A percentile compares a stretch with the other conserved stretches of the same genome.
These are phyloP conservation scores for Arthrobotrys iridis DNA, from an alignment of 2,329 filamentous ascomycete genomes.

Conservation along the genomic window DNA sequence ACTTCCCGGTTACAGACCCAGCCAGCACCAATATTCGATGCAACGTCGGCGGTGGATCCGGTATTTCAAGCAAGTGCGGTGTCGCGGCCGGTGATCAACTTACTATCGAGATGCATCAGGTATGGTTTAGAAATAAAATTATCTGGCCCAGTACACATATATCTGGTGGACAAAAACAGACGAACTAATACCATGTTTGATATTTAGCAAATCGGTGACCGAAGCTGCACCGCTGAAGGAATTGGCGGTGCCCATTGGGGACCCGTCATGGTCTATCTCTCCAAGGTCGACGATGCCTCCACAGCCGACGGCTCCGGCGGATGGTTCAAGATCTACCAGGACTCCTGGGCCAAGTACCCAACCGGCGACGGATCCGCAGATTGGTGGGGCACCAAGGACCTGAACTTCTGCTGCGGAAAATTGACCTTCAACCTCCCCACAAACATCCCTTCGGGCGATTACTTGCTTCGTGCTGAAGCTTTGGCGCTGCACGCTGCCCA, in stretches of 20 bases:
- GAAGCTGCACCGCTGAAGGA: constrained; percentile 64
- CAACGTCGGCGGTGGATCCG: constrained; percentile 62
- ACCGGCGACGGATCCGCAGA: constrained; percentile 63
- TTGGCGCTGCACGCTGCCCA: constrained; percentile 67
- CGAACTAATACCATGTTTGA: too few relatives aligned
- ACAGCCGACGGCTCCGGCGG: constrained; percentile 63
- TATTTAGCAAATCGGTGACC: constrained; percentile 63
- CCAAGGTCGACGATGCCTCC: constrained; percentile 65
- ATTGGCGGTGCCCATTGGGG: constrained; percentile 69
- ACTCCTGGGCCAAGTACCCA: constrained; percentile 57
- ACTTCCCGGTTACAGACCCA: constrained; percentile 66
- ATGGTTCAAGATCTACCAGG: constrained; percentile 69
- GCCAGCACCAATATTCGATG: constrained; percentile 64
- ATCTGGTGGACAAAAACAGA: not conserved
- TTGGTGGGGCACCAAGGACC: constrained; percentile 65
- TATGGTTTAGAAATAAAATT: not conserved
- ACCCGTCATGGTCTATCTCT: constrained; percentile 67
- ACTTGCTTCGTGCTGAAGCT: constrained; percentile 68
- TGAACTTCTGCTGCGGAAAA: constrained; percentile 64
- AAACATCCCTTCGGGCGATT: constrained; percentile 67
- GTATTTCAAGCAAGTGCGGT: constrained; percentile 63
- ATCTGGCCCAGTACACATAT: not conserved
- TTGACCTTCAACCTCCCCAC: constrained; percentile 62
- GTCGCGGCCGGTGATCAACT: constrained; percentile 64
- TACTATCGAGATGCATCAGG: constrained; percentile 69